A percentile compares a stretch with the other conserved stretches of the same genome.
phyloP scores from a whole-genome alignment of 1,139 yeast species.

The Schwanniomyces etchellsii region DNA sequence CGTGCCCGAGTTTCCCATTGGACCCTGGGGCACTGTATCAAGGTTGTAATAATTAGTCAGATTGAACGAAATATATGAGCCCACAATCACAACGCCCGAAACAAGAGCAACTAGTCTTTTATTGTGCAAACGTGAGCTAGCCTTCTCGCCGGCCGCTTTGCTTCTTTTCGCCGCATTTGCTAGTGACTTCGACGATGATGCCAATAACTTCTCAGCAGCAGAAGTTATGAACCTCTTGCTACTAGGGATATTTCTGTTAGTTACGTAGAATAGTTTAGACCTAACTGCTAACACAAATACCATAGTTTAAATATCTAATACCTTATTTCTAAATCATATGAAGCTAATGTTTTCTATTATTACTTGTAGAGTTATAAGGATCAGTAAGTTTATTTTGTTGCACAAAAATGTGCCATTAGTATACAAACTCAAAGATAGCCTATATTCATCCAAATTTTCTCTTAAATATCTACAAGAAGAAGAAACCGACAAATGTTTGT shows the following conservation, averaged over 20 bases:
- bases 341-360: no score
- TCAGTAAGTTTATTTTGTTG: no score
- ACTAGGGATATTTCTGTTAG: constrained; percentile 17
- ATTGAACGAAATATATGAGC: constrained; percentile 37
- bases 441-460: no score
- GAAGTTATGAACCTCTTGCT: constrained; percentile 12
- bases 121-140: constrained; percentile 12
- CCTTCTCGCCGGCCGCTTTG: constrained; percentile 6
- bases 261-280: constrained; percentile 24
- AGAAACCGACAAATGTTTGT: constrained; percentile 8
- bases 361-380: no score
- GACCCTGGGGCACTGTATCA: constrained; percentile 32
- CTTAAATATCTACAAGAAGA: no score
- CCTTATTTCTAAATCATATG: no score
- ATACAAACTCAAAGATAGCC: no score
- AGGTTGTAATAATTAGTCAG: constrained; percentile 38
- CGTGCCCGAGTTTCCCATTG: constrained; percentile 8
- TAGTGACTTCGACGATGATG: constrained; percentile 7
- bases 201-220: constrained; percentile 9
- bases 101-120: constrained; percentile 36
- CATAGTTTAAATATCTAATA: constrained; percentile 11
- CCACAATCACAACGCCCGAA: constrained; percentile 42
- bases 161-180: constrained; percentile 8
- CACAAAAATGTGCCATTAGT: no score
- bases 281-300: constrained; percentile 28